Conservation (phyloP, 1,139 yeast genomes). For the Pichia sp. region DNA sequence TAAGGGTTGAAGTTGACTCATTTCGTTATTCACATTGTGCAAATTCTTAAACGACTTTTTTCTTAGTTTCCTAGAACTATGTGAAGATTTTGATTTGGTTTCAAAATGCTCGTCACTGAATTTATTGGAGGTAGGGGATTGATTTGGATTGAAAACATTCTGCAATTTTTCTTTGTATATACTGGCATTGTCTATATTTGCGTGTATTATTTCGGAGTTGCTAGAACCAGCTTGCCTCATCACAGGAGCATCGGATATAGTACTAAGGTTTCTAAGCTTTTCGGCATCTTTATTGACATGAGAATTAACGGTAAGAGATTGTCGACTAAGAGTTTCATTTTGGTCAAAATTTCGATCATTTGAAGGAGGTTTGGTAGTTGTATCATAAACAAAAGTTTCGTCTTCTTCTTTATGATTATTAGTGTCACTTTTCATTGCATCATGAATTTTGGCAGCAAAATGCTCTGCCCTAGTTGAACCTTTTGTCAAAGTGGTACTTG, state of each 20-base stretch:
- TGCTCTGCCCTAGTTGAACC: constrained; percentile 68
- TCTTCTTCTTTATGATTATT: constrained; percentile 74
- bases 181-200: neutral
- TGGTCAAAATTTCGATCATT: constrained; percentile 1
- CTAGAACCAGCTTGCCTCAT: too few relatives aligned
- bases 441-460: constrained; percentile 89
- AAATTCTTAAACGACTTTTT: constrained; percentile 5
- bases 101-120: constrained; percentile 13
- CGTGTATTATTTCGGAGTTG: too few relatives aligned
- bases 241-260: neutral
- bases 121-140: constrained; percentile 7
- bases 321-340: neutral
- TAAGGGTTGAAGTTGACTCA: neutral
- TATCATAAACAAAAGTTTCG: constrained; percentile 90
- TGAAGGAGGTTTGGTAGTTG: constrained; percentile 27
- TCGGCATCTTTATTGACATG: constrained; percentile 1
- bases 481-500: constrained; percentile 21
- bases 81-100: constrained; percentile 10
- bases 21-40: neutral
- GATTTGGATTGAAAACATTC: constrained; percentile 1
- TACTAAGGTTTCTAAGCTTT: neutral
- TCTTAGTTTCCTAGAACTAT: constrained; percentile 7
- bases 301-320: neutral
- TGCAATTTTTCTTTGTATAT: constrained; percentile 7
- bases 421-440: constrained; percentile 80